phyloP scores from a whole-genome alignment of 2,329 filamentous ascomycete species.

The Penicillium sp. region DNA sequence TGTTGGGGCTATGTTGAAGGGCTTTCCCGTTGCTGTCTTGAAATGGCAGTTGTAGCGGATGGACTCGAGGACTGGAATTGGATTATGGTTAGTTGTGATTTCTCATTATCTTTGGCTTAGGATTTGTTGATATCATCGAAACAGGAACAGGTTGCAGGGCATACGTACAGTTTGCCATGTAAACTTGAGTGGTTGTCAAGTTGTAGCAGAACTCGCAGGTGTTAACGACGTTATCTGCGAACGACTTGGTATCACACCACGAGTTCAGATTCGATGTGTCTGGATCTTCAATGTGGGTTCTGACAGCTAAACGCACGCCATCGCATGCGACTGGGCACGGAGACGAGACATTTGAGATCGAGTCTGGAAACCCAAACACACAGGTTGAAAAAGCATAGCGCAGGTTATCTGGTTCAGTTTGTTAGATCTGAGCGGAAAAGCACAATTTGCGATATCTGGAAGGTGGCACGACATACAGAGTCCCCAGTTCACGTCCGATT shows the following conservation, averaged over 20 bases:
- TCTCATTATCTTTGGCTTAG: neutral
- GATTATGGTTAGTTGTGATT: constrained; percentile 2
- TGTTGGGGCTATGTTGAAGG: constrained; percentile 41
- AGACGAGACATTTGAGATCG: constrained; percentile 39
- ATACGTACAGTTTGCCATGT: constrained; percentile 45
- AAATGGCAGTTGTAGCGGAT: constrained; percentile 47
- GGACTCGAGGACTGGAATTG: constrained; percentile 42
- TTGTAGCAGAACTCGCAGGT: constrained; percentile 46
- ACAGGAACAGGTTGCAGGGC: neutral
- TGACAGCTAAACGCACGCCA: constrained; percentile 32
- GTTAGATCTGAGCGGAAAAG: neutral
- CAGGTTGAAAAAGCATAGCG: constrained; percentile 46
- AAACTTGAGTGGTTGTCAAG: constrained; percentile 40
- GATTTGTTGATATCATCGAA: neutral
- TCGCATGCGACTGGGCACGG: constrained; percentile 46
- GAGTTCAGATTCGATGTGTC: constrained; percentile 30
- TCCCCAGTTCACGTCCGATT: constrained; percentile 47
- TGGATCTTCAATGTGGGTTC: constrained; percentile 31
- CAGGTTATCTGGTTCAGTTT: constrained; percentile 40
- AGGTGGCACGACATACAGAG: constrained; percentile 39
- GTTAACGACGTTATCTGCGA: constrained; percentile 43
- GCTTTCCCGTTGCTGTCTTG: constrained; percentile 31
- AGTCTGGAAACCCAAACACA: constrained; percentile 43
- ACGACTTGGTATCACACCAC: constrained; percentile 39
- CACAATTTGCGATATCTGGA: neutral